Percentiles rank a stretch among this genome's conserved stretches.
phyloP scores from a whole-genome alignment of 345 rosid species.

The Gossypium bickii region DNA sequence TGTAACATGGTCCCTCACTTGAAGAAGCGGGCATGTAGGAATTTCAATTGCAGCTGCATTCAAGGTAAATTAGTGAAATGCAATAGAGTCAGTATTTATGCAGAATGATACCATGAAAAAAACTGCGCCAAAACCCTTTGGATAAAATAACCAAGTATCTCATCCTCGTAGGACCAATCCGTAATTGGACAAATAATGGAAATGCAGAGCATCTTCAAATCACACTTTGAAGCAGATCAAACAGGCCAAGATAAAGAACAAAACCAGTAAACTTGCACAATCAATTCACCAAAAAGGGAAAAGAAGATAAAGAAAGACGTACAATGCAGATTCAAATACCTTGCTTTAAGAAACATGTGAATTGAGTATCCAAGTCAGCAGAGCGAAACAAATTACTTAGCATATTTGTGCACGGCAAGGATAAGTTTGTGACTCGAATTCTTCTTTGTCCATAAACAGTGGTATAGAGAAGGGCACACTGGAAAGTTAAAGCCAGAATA shows the following conservation, averaged over 20 bases:
- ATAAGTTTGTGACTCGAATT: constrained; percentile 83
- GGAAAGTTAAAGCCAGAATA: constrained; percentile 25
- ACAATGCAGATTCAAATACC: constrained; percentile 38
- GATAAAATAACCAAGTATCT: neutral
- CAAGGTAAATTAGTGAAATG: constrained; percentile 2
- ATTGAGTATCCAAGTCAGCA: constrained; percentile 95
- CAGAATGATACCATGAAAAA: constrained; percentile 7
- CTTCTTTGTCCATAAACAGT: constrained; percentile 91
- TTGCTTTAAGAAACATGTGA: constrained; percentile 93
- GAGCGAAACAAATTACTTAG: constrained; percentile 83
- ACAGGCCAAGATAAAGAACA: neutral
- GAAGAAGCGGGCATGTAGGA: constrained; percentile 57
- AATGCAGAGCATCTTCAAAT: neutral
- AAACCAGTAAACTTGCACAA: neutral
- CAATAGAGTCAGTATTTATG: constrained; percentile 6
- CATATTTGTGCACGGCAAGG: constrained; percentile 87
- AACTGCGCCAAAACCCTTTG: neutral
- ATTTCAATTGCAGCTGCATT: constrained; percentile 67
- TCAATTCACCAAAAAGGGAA: neutral
- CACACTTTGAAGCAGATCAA: neutral
- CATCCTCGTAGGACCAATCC: neutral
- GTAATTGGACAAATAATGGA: neutral
- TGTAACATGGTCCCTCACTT: constrained; percentile 68
- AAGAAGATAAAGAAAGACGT: constrained; percentile 1
- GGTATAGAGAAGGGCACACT: constrained; percentile 98